Evolutionary conservation across 2,329 filamentous ascomycete species (phyloP).

Genomic region (Ilyonectria robusta): DNA sequence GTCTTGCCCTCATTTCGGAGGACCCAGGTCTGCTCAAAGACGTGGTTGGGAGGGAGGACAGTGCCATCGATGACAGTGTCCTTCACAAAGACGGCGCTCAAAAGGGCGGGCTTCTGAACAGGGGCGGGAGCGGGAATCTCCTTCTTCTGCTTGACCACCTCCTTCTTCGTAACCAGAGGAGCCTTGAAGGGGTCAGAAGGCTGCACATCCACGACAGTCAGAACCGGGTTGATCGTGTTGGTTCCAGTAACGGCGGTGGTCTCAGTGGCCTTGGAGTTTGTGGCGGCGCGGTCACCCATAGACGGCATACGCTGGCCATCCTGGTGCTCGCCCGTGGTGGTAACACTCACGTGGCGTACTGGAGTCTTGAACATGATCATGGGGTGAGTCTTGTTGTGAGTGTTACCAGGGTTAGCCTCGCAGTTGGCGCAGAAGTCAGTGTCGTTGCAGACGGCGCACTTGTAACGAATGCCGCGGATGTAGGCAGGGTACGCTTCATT

Average conservation of each 20-base stretch:
- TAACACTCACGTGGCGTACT: constrained; percentile 88
- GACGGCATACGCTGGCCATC: constrained; percentile 74
- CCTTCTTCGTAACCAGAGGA: constrained; percentile 41
- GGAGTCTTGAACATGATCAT: constrained; percentile 97
- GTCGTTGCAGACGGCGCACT: constrained; percentile 96
- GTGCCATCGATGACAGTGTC: constrained; percentile 88
- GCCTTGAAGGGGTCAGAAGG: constrained; percentile 64
- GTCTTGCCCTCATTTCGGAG: constrained; percentile 85
- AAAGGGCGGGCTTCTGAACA: constrained; percentile 32
- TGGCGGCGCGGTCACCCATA: constrained; percentile 75
- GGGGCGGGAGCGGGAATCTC: constrained; percentile 17
- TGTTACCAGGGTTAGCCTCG: constrained; percentile 87
- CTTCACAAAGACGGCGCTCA: constrained; percentile 76
- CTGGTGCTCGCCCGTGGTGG: constrained; percentile 83
- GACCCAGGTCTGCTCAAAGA: constrained; percentile 93
- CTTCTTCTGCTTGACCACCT: constrained; percentile 40
- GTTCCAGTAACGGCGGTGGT: constrained; percentile 58
- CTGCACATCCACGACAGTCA: constrained; percentile 81
- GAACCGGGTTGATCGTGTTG: constrained; percentile 67
- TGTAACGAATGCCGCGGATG: constrained; percentile 92
- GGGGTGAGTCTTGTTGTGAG: constrained; percentile 95
- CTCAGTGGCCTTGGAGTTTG: constrained; percentile 66
- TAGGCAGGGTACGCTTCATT: constrained; percentile 71
- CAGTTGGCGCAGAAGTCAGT: constrained; percentile 95
- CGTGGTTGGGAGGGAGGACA: constrained; percentile 75